Evolutionary conservation across 306 rosid genomes (phyloP).

Genomic region (Prunus dulcis): DNA sequence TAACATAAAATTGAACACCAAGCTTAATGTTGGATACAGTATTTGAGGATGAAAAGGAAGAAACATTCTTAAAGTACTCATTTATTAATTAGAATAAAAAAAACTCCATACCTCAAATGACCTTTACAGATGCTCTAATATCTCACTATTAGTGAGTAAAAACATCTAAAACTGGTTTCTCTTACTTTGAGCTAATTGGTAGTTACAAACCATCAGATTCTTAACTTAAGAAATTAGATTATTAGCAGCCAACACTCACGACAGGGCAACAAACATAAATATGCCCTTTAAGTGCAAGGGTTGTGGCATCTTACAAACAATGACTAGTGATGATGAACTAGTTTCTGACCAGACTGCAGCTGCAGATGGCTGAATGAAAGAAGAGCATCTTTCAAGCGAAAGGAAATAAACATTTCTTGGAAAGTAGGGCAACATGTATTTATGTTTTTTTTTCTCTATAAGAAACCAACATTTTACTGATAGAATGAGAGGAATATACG

Average conservation of each 20-base stretch:
- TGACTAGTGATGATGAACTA: background rate
- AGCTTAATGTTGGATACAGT: slow-evolving; percentile 1
- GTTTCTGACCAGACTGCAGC: background rate
- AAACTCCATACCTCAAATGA: background rate
- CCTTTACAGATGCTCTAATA: background rate
- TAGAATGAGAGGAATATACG: no score
- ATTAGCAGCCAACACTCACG: background rate
- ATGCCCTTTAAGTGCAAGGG: background rate
- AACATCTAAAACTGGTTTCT: background rate
- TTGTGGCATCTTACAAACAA: background rate
- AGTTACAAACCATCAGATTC: background rate
- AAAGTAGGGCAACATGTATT: background rate
- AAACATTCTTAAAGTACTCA: background rate
- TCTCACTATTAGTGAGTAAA: background rate
- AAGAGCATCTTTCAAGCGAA: background rate
- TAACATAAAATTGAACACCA: background rate
- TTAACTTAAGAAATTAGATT: background rate
- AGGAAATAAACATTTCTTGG: background rate
- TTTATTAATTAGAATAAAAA: background rate
- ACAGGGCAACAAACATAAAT: background rate
- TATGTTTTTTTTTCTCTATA: background rate
- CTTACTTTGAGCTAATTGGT: background rate
- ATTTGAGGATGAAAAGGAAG: background rate
- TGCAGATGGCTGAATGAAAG: background rate
- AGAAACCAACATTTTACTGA: background rate